Evolutionary conservation across 768 basidiomycete genomes (phyloP), one percentile per base, ranked within the genome.

Genomic region (Boletellus sp.): DNA sequence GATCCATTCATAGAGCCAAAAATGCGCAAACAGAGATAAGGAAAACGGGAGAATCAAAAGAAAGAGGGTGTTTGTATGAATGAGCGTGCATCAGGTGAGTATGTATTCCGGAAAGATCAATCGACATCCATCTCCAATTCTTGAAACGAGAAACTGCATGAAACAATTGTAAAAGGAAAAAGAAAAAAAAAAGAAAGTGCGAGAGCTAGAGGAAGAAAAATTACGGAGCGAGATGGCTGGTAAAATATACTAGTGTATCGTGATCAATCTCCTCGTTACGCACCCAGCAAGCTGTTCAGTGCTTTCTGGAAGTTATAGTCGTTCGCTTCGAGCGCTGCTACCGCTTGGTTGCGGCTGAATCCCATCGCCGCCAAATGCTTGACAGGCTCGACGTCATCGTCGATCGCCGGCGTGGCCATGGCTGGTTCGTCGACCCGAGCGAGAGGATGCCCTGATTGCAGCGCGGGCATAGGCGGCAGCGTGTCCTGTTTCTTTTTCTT

Each of bases 321-420:
- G 62, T 87, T 75, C 50, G 79, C 83, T 67, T 95, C 94, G 6
- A 98, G 74, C 12, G 94, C 92, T 12, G 77, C 78, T 7, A 97
- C 80, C 0, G 91, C 90, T 64, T 94, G 84, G 15, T 73, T 67
- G 36, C 94, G 80, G 53, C 79, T 84, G 74, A 98, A 97, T 22
- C 95, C 95, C 94, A 97, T 96, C 17, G 78, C 79, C 41, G 83
- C 83, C 35, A 98, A 72, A 62, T 87, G 84, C 61, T 84, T 88
- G 19, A 94, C 87, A 2, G 84, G 72, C 53, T 84, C 83, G 12
- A 84, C 81, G 50, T 93, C 88, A 54, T 87, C 87, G 24, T 83
- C 84, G 12, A 74, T 73, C 12, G 78, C 77, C 1, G 85, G 80
- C 2, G 83, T 78, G 10, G 3, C 33, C 33, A 57, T 53, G 4